A percentile compares a stretch with the other conserved stretches of the same genome.
Conservation (phyloP, 768 basidiomycete species). For the Tricholoma bakamatsutake region DNA sequence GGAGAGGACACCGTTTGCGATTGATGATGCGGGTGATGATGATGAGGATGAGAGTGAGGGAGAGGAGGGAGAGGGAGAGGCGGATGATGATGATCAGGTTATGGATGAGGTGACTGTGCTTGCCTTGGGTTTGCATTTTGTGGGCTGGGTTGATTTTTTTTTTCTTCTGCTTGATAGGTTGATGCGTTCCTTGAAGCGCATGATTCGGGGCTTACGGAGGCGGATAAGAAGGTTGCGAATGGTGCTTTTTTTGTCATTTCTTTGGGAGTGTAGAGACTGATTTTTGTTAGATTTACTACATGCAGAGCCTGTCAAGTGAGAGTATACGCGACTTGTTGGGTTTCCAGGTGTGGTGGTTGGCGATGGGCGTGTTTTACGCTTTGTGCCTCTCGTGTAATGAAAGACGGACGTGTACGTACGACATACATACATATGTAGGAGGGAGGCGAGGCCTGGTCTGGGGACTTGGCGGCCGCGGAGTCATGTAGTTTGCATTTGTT, state of each 20-base stretch:
- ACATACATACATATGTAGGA: neutral
- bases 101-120: conserved; percentile 69
- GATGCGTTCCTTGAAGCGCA: conserved; percentile 95
- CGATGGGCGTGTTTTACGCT: no score
- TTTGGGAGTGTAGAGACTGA: neutral
- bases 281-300: conserved; percentile 19
- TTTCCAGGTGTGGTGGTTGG: no score
- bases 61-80: conserved; percentile 46
- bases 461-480: no score
- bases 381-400: no score
- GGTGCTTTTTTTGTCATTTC: conserved; percentile 32
- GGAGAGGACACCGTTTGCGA: conserved; percentile 94
- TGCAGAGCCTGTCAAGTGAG: conserved; percentile 23
- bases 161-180: conserved; percentile 47
- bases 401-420: neutral
- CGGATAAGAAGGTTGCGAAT: conserved; percentile 71
- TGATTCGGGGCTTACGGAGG: conserved; percentile 78
- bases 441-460: neutral
- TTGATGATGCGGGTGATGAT: conserved; percentile 86
- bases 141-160: conserved; percentile 13
- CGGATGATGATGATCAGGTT: conserved; percentile 66
- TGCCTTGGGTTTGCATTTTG: no score
- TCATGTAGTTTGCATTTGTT: no score
- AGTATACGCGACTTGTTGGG: no score
- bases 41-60: conserved; percentile 65